Conservation (phyloP, 495 filamentous ascomycete genomes). For the Pyrenula aspistea region DNA sequence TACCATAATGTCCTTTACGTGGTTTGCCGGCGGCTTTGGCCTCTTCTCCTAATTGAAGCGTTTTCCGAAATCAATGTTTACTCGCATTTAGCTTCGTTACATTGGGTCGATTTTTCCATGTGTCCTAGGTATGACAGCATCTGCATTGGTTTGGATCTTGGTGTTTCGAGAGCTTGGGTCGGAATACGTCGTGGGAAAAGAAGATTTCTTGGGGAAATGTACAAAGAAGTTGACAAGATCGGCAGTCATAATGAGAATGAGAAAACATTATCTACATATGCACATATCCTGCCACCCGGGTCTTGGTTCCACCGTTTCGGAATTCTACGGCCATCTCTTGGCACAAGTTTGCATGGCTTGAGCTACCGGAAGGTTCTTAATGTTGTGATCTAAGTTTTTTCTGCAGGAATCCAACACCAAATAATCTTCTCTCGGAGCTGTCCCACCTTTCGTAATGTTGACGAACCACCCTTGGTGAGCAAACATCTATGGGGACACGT, state of each 20-base stretch:
- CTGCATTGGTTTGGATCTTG: background rate
- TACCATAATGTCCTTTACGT: constrained; percentile 75
- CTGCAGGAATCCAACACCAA: too few relatives aligned
- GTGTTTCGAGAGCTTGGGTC: background rate
- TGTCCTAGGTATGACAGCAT: background rate
- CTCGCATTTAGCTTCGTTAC: background rate
- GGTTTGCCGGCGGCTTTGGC: constrained; percentile 67
- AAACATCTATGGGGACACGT: background rate
- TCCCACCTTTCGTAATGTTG: too few relatives aligned
- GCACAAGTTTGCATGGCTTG: too few relatives aligned
- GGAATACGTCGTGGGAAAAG: background rate
- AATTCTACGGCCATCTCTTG: too few relatives aligned
- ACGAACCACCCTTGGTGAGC: background rate
- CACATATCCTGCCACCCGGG: too few relatives aligned
- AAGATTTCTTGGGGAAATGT: background rate
- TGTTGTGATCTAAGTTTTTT: too few relatives aligned
- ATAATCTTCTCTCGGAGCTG: too few relatives aligned
- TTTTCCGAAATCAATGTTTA: background rate
- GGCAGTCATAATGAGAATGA: background rate
- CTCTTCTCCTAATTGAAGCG: constrained; percentile 26
- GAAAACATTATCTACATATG: background rate
- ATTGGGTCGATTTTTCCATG: background rate
- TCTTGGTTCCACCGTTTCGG: too few relatives aligned
- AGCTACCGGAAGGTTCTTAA: too few relatives aligned
- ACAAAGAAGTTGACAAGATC: background rate